Evolutionary conservation across 108 stramenopile genomes (phyloP).

Genomic region (Nitzschia putrida): DNA sequence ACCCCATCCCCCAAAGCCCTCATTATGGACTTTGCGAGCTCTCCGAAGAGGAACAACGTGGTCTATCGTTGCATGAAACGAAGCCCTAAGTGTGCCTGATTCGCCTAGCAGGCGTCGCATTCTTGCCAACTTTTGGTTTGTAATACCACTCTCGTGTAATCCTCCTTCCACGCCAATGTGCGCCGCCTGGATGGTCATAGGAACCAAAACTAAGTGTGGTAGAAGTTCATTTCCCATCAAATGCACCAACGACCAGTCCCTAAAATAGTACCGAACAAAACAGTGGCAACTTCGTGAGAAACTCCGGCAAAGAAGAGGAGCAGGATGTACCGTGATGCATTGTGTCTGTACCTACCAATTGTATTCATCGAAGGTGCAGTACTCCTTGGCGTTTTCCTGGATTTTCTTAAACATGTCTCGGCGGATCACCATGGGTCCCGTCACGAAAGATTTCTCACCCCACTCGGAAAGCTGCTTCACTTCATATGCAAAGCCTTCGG

Average conservation of each 20-base stretch:
- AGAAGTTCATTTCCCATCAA: constrained; percentile 30
- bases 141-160: constrained; percentile 36
- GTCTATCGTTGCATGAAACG: constrained; percentile 23
- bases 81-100: background rate
- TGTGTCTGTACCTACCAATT: constrained; percentile 44
- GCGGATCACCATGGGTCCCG: constrained; percentile 55
- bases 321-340: background rate
- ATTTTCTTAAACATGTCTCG: constrained; percentile 40
- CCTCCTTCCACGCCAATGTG: constrained; percentile 64
- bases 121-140: background rate
- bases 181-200: constrained; percentile 32
- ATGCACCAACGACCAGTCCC: constrained; percentile 58
- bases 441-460: constrained; percentile 29
- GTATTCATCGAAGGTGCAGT: constrained; percentile 60
- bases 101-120: background rate
- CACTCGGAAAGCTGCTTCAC: constrained; percentile 1
- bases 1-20: constrained; percentile 62
- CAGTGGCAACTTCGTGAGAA: background rate
- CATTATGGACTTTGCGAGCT: background rate
- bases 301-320: background rate
- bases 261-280: background rate
- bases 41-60: background rate
- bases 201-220: constrained; percentile 41
- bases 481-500: constrained; percentile 22
- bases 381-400: constrained; percentile 35